Conservation (phyloP, 768 basidiomycete genomes). For the Leccinum boreale region DNA sequence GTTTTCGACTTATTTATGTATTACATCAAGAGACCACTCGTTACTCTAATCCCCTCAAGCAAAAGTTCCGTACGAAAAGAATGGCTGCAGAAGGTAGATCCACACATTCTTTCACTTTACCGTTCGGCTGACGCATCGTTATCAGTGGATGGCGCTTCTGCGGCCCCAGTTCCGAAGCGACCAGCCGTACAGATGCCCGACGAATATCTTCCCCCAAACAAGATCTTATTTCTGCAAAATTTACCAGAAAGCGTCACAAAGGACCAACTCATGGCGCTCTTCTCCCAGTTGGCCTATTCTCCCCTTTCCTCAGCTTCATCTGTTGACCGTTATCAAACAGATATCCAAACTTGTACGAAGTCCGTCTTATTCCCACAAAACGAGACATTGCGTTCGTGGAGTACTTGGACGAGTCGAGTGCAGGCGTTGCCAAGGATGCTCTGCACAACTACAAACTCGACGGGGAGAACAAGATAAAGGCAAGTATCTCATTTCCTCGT, state of each 20-base stretch:
- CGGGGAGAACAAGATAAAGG: slow-evolving; percentile 99
- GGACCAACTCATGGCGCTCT: slow-evolving; percentile 85
- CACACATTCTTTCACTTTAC: slow-evolving; percentile 1
- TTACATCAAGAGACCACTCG: slow-evolving; percentile 62
- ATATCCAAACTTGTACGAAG: slow-evolving; percentile 94
- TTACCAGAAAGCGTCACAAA: slow-evolving; percentile 91
- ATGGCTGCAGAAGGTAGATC: slow-evolving; percentile 73
- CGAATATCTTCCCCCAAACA: slow-evolving; percentile 99
- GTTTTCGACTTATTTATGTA: not conserved
- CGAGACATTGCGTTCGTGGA: slow-evolving; percentile 99
- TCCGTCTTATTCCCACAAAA: slow-evolving; percentile 97
- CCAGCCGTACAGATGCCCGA: slow-evolving; percentile 97
- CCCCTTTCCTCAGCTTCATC: not conserved
- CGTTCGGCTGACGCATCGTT: slow-evolving; percentile 1
- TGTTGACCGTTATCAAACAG: slow-evolving; percentile 36
- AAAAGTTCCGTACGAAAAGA: slow-evolving; percentile 79
- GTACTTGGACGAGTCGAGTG: slow-evolving; percentile 88
- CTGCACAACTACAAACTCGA: slow-evolving; percentile 97
- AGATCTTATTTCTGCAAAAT: slow-evolving; percentile 97
- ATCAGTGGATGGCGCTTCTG: slow-evolving; percentile 66
- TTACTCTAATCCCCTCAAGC: slow-evolving; percentile 86
- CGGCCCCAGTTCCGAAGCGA: slow-evolving; percentile 66
- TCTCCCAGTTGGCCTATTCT: slow-evolving; percentile 70
- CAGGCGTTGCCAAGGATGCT: slow-evolving; percentile 90
- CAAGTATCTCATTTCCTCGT: slow-evolving; percentile 25